Percentiles rank a stretch among this genome's conserved stretches.
phyloP scores from a whole-genome alignment of 805 yeast species.

The Yamadazyma endophytica region DNA sequence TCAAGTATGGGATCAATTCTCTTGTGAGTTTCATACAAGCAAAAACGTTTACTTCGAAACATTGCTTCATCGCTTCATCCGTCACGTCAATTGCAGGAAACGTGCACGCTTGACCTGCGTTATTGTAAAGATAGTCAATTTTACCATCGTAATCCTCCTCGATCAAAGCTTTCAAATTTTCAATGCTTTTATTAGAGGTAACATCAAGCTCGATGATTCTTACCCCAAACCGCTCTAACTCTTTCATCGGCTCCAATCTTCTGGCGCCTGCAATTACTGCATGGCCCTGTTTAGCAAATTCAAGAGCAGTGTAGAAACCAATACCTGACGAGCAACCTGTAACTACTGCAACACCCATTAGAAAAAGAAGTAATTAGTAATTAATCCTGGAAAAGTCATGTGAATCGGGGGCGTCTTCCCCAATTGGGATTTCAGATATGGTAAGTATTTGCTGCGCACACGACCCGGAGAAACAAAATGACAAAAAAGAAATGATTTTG shows the following conservation, averaged over 20 bases:
- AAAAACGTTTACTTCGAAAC: slow-evolving; percentile 63
- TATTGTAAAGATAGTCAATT: slow-evolving; percentile 63
- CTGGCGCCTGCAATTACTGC: slow-evolving; percentile 73
- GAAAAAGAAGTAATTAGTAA: not conserved
- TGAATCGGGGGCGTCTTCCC: no score
- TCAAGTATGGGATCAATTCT: slow-evolving; percentile 51
- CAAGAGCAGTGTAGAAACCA: slow-evolving; percentile 47
- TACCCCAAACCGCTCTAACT: slow-evolving; percentile 43
- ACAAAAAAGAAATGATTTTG: slow-evolving; percentile 74
- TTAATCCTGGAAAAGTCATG: not conserved
- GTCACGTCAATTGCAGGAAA: slow-evolving; percentile 66
- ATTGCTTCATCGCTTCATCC: slow-evolving; percentile 47
- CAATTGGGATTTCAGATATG: no score
- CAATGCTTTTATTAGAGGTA: slow-evolving; percentile 45
- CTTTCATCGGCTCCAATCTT: slow-evolving; percentile 56
- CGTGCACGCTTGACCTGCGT: slow-evolving; percentile 75
- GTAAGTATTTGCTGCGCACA: not conserved
- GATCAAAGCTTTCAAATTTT: slow-evolving; percentile 40
- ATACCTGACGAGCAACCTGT: slow-evolving; percentile 60
- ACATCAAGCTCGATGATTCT: slow-evolving; percentile 55
- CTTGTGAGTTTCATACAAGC: slow-evolving; percentile 65
- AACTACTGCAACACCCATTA: slow-evolving; percentile 26
- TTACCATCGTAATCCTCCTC: slow-evolving; percentile 36
- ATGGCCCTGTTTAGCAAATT: slow-evolving; percentile 49
- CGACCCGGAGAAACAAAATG: not conserved